These are phyloP conservation scores for Austroboletus novae-zelandiae DNA, from an alignment of 1,284 basidiomycete genomes.

Conservation along the genomic window DNA sequence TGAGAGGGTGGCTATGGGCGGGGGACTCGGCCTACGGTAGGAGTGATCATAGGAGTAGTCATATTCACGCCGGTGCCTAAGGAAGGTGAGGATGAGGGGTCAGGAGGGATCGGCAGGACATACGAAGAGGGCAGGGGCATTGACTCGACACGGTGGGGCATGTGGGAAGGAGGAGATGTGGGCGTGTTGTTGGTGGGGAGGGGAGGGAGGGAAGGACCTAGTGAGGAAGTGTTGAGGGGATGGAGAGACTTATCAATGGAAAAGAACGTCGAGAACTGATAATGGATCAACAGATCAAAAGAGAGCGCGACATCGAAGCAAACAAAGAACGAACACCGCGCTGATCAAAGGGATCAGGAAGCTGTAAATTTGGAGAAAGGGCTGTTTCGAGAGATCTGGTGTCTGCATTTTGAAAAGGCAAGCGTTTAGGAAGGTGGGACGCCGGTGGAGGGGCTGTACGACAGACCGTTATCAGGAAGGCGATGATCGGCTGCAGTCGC, in stretches of 20 bases:
- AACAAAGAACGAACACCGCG: conserved; percentile 38
- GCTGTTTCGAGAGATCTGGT: conserved; percentile 35
- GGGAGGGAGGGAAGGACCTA: conserved; percentile 9
- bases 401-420: conserved; percentile 29
- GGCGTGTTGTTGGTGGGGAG: conserved; percentile 7
- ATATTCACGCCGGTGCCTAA: conserved; percentile 42
- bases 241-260: conserved; percentile 32
- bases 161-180: conserved; percentile 9
- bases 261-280: conserved; percentile 35
- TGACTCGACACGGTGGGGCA: conserved; percentile 36
- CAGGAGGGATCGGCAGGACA: conserved; percentile 16
- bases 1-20: conserved; percentile 53
- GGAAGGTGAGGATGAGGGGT: conserved; percentile 8
- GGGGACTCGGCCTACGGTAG: conserved; percentile 49
- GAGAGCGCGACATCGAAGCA: conserved; percentile 35
- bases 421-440: conserved; percentile 27
- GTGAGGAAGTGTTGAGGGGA: conserved; percentile 18
- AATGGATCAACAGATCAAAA: conserved; percentile 39
- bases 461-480: conserved; percentile 33
- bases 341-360: conserved; percentile 38
- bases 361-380: conserved; percentile 32
- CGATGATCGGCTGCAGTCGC: conserved; percentile 31
- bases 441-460: conserved; percentile 23
- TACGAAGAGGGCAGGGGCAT: conserved; percentile 30
- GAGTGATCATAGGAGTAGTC: conserved; percentile 37